A percentile compares a stretch with the other conserved stretches of the same genome.
Conservation (phyloP, 306 rosid species). For the Ziziphus jujuba region DNA sequence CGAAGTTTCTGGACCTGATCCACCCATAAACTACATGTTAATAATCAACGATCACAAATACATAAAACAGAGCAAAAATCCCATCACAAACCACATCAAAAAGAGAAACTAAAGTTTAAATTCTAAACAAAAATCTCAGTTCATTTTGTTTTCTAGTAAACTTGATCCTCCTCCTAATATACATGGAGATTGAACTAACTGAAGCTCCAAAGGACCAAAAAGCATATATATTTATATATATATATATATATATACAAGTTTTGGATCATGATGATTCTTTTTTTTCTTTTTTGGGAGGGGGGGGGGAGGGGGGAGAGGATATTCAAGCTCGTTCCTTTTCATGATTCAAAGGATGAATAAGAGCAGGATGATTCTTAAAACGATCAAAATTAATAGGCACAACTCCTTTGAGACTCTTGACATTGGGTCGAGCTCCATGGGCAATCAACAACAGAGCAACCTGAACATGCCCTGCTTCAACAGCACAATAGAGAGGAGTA, state of each 20-base stretch:
- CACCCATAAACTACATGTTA: no score
- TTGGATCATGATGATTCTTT: no score
- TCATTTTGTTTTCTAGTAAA: not conserved
- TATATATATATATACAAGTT: no score
- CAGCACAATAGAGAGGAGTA: slow-evolving; percentile 71
- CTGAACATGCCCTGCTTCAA: slow-evolving; percentile 65
- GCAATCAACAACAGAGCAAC: slow-evolving; percentile 51
- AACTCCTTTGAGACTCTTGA: slow-evolving; percentile 32
- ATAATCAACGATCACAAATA: not conserved
- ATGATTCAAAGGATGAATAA: slow-evolving; percentile 14
- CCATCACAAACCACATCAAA: not conserved
- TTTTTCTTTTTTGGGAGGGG: no score
- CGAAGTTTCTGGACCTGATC: no score
- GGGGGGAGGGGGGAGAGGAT: no score
- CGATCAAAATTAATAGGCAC: slow-evolving; percentile 17
- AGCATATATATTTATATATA: no score
- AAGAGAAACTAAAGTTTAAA: not conserved
- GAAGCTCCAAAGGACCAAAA: not conserved
- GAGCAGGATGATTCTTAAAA: slow-evolving; percentile 35
- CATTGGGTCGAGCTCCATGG: slow-evolving; percentile 45
- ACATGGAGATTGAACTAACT: not conserved
- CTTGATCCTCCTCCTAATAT: not conserved
- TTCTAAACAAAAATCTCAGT: not conserved
- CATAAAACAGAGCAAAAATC: not conserved
- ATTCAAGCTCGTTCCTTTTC: slow-evolving; percentile 15